These are phyloP conservation scores for Coemansia sp. DNA, from an alignment of 192 early-diverging fungal species.

Conservation along the genomic window DNA sequence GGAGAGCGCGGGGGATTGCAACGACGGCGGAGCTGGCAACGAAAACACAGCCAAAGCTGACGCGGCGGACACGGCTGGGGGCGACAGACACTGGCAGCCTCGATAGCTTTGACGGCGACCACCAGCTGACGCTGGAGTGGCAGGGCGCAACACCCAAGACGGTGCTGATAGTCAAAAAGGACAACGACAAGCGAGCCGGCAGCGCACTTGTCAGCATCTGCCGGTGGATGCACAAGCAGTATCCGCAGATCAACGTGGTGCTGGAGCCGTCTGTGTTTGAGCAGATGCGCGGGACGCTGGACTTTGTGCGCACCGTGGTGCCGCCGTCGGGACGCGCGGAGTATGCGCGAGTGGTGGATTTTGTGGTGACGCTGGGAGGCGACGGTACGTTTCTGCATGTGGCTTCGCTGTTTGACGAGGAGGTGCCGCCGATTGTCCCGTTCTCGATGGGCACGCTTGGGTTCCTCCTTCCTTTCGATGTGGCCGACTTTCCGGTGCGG, in stretches of 20 bases:
- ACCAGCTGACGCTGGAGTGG: slow-evolving; percentile 32
- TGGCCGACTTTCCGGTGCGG: slow-evolving; percentile 62
- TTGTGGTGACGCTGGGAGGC: slow-evolving; percentile 90
- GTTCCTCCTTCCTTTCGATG: slow-evolving; percentile 85
- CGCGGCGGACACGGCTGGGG: not conserved
- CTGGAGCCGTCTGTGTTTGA: slow-evolving; percentile 66
- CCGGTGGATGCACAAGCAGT: slow-evolving; percentile 66
- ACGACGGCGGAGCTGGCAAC: slow-evolving; percentile 36
- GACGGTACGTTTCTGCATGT: slow-evolving; percentile 91
- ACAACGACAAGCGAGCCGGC: slow-evolving; percentile 65
- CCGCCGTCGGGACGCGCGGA: slow-evolving; percentile 51
- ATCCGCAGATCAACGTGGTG: slow-evolving; percentile 70
- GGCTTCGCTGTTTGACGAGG: slow-evolving; percentile 72
- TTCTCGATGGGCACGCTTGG: slow-evolving; percentile 93
- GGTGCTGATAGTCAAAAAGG: slow-evolving; percentile 82
- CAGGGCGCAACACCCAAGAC: slow-evolving; percentile 60
- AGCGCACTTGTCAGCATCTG: slow-evolving; percentile 66
- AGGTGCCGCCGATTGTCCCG: slow-evolving; percentile 85
- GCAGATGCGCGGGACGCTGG: slow-evolving; percentile 49
- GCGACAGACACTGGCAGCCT: not conserved
- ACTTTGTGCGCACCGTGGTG: slow-evolving; percentile 26
- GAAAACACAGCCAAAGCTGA: slow-evolving; percentile 33
- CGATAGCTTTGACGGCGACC: slow-evolving; percentile 20
- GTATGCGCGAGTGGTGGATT: slow-evolving; percentile 73
- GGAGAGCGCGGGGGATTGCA: slow-evolving; percentile 1